A percentile compares a stretch with the other conserved stretches of the same genome.
Evolutionary conservation across 805 yeast species (phyloP).

Genomic region (Zygosaccharomyces siamensis): DNA sequence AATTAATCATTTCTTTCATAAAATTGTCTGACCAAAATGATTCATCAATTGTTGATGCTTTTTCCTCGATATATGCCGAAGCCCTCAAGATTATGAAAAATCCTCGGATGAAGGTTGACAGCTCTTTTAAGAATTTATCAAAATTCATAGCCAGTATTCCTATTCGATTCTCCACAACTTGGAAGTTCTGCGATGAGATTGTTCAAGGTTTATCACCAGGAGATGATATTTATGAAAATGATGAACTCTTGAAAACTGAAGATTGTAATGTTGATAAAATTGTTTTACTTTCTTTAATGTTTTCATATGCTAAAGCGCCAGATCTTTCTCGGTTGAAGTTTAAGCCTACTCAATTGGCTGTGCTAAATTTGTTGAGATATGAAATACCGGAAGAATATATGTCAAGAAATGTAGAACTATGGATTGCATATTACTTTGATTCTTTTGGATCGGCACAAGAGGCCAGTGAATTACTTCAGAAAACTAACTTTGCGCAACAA

Average conservation of each 20-base stretch:
- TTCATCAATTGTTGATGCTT: constrained; percentile 10
- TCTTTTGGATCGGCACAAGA: constrained; percentile 5
- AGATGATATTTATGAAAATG: constrained; percentile 9
- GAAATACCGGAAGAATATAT: constrained; percentile 6
- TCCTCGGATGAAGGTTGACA: neutral
- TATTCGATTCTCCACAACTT: constrained; percentile 4
- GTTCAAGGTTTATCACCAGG: constrained; percentile 11
- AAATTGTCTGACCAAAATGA: constrained; percentile 3
- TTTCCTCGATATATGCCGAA: constrained; percentile 16
- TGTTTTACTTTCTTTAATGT: constrained; percentile 18
- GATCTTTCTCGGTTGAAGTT: neutral
- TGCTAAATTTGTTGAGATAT: constrained; percentile 8
- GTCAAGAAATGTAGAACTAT: constrained; percentile 16
- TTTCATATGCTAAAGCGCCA: constrained; percentile 13
- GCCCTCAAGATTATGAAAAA: constrained; percentile 6
- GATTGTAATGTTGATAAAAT: constrained; percentile 8
- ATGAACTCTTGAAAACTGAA: constrained; percentile 13
- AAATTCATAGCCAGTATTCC: neutral
- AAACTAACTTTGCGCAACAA: neutral
- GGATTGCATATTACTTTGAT: constrained; percentile 16
- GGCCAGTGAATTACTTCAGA: neutral
- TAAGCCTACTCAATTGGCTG: constrained; percentile 4
- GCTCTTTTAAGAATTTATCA: constrained; percentile 4
- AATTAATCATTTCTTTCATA: constrained; percentile 12
- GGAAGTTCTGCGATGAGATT: constrained; percentile 15